Evolutionary conservation across 176 grass and related monocot genomes (phyloP), one percentile per base, ranked within the genome.

Genomic region (Cocos nucifera): DNA sequence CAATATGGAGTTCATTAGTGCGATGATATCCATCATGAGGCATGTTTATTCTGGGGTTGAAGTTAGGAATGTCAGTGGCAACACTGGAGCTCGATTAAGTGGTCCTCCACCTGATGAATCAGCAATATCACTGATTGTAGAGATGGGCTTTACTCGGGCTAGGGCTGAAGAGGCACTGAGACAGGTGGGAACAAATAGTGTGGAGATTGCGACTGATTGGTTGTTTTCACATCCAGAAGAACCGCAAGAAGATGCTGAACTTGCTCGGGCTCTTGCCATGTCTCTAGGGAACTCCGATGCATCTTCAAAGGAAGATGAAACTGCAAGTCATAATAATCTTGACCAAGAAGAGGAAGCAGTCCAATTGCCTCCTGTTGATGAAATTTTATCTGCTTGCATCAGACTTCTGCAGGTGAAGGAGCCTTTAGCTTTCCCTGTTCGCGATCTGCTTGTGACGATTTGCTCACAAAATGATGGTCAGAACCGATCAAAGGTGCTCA

Each of bases 191-290:
- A 85, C 81, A 51, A 92, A 92, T 57, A 98, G 87, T 81, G 93
- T 98, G 71, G 93, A 98, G 73, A 83, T 88, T 71, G 93, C 93
- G 63, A 92, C 88, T 71, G 93, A 98, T 69, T 98, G 93, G 87
- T 77, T 98, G 58, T 92, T 98, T 75, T 81, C 93, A 71, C 84
- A 98, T 68, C 93, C 84, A 20, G 93, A 98, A 59, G 88, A 98
- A 80, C 87, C 84, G 50, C 88, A 91, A 79, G 93, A 89, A 50
- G 87, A 98, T 79, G 93, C 85, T 72, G 93, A 98, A 69, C 93
- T 98, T 77, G 93, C 93, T 83, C 78, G 87, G 39, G 93, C 93
- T 67, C 87, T 98, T 55, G 93, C 87, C 56, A 98, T 98, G 88
- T 98, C 87, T 64, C 60, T 98, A 61, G 93, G 87, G 28, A 92